Conservation (phyloP, 208 protist genomes). For the Plasmodiophora brassicae region DNA sequence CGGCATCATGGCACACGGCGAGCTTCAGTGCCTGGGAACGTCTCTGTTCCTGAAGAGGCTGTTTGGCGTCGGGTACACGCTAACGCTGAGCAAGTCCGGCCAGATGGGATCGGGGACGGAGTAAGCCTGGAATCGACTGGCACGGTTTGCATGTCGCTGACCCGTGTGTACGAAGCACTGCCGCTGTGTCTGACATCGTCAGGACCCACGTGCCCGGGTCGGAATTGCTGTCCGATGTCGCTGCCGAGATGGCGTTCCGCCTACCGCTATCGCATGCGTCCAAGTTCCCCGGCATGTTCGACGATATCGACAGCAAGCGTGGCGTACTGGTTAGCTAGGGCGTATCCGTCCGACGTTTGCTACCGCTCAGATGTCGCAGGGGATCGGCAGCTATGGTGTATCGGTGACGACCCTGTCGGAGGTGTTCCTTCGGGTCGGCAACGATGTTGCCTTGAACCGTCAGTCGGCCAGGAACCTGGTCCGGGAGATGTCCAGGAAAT, state of each 20-base stretch:
- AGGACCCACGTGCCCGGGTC: slow-evolving; percentile 1
- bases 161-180: too few relatives aligned
- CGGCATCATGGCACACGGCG: slow-evolving; percentile 68
- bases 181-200: not conserved
- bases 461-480: not conserved
- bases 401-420: slow-evolving; percentile 43
- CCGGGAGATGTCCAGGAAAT: not conserved
- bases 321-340: not conserved
- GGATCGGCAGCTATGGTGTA: slow-evolving; percentile 2
- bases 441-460: not conserved
- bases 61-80: slow-evolving; percentile 29
- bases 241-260: slow-evolving; percentile 21
- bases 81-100: slow-evolving; percentile 16
- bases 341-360: not conserved
- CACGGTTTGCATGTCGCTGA: too few relatives aligned
- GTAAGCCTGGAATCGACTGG: too few relatives aligned
- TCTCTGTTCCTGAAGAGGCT: not conserved
- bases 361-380: not conserved
- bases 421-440: slow-evolving; percentile 32
- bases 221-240: slow-evolving; percentile 30
- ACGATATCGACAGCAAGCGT: not conserved
- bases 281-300: not conserved
- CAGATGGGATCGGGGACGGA: too few relatives aligned
- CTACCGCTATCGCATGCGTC: not conserved
- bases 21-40: slow-evolving; percentile 74